A percentile compares a stretch with the other conserved stretches of the same genome.
Evolutionary conservation across 164 flowering plant genomes (phyloP).

Genomic region (Brasenia schreberi): DNA sequence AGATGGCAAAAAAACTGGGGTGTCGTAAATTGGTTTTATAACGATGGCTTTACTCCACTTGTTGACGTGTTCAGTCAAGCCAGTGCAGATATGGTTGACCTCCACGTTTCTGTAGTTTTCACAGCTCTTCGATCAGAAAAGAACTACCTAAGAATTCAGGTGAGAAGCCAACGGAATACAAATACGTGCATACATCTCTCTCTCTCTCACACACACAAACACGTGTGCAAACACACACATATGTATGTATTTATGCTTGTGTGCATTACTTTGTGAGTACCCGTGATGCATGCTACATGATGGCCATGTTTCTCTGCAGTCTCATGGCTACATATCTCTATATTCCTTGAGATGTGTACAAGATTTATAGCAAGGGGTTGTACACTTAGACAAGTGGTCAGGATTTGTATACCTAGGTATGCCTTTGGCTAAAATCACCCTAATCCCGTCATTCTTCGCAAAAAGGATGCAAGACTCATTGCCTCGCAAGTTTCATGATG

Average conservation of each 20-base stretch:
- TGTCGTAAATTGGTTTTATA: slow-evolving; percentile 26
- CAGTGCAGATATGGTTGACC: slow-evolving; percentile 49
- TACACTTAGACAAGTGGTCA: too few relatives aligned
- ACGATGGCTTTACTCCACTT: slow-evolving; percentile 27
- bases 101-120: slow-evolving; percentile 32
- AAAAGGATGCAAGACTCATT: too few relatives aligned
- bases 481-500: too few relatives aligned
- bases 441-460: too few relatives aligned
- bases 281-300: too few relatives aligned
- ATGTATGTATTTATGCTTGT: neutral
- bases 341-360: neutral
- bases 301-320: too few relatives aligned
- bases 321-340: neutral
- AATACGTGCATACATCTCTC: too few relatives aligned
- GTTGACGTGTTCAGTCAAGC: slow-evolving; percentile 27
- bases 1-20: slow-evolving; percentile 34
- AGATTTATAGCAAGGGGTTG: neutral
- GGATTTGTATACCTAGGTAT: too few relatives aligned
- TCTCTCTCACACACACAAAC: neutral
- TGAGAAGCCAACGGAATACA: neutral
- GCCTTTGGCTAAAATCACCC: too few relatives aligned
- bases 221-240: neutral
- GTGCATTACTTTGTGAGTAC: too few relatives aligned
- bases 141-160: slow-evolving; percentile 50
- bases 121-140: slow-evolving; percentile 18